Evolutionary conservation across 805 yeast species (phyloP).

Genomic region (Candida palmyrensis): DNA sequence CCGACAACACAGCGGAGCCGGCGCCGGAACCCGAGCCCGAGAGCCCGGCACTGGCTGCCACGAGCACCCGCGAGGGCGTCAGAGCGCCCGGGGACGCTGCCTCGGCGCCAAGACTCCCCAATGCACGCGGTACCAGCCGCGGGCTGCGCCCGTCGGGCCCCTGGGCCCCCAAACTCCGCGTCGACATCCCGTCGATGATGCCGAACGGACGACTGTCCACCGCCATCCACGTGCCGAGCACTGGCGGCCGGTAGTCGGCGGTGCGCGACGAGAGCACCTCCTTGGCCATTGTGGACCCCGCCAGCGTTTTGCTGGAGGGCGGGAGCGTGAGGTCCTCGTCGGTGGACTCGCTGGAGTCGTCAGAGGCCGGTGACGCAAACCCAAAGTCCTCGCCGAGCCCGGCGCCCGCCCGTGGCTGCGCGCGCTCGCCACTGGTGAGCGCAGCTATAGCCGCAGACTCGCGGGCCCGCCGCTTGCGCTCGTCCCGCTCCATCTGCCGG

Average conservation of each 20-base stretch:
- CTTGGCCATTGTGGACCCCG: conserved; percentile 78
- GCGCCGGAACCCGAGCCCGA: conserved; percentile 4
- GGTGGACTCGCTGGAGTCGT: conserved; percentile 80
- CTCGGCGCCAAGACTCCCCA: not conserved
- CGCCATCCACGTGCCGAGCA: conserved; percentile 88
- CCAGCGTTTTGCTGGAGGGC: conserved; percentile 45
- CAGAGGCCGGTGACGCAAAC: not conserved
- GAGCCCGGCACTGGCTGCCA: conserved; percentile 3
- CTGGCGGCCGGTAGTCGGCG: conserved; percentile 85
- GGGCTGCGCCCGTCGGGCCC: too few species aligned
- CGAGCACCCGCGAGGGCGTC: not conserved
- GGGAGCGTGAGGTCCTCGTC: conserved; percentile 90
- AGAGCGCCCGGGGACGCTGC: not conserved
- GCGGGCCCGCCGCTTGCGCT: conserved; percentile 4
- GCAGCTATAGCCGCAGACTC: conserved; percentile 2
- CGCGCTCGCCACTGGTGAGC: not conserved
- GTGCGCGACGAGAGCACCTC: conserved; percentile 87
- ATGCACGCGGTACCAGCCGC: not conserved
- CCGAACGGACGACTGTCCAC: conserved; percentile 79
- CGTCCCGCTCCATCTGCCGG: conserved; percentile 18
- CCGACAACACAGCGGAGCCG: conserved; percentile 9
- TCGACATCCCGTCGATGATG: conserved; percentile 89
- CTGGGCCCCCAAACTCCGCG: conserved; percentile 45
- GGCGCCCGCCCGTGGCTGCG: too few species aligned
- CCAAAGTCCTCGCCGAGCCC: not conserved